Percentiles rank a stretch among this genome's conserved stretches.
phyloP scores from a whole-genome alignment of 192 early-diverging fungal species.

The Borealophlyctis nickersoniae region DNA sequence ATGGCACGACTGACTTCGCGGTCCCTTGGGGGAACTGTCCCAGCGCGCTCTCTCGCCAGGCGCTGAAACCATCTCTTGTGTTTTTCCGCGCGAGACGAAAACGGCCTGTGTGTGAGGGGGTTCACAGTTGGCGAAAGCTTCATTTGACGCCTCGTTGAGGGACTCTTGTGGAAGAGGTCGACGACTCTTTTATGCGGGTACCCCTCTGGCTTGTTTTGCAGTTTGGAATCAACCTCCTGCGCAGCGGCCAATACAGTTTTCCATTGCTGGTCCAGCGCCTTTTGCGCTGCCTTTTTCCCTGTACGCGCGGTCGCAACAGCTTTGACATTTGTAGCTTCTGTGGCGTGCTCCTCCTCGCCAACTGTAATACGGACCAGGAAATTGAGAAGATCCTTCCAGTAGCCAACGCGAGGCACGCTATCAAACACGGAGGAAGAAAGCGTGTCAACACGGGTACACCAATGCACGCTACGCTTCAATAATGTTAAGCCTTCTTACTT shows the following conservation, averaged over 20 bases:
- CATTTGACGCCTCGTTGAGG: not conserved
- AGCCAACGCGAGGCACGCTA: not conserved
- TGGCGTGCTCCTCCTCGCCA: not conserved
- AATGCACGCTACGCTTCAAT: too few relatives aligned
- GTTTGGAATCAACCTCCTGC: not conserved
- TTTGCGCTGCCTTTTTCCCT: too few relatives aligned
- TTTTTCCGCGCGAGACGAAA: not conserved
- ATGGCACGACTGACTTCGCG: not conserved
- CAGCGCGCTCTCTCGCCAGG: not conserved
- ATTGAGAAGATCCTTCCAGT: conserved; percentile 2
- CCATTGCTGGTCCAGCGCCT: too few relatives aligned
- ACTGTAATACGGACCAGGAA: conserved; percentile 6
- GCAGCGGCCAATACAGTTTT: not conserved
- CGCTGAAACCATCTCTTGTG: not conserved
- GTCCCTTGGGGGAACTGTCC: too few relatives aligned
- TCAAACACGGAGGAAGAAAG: too few relatives aligned
- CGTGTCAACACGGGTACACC: too few relatives aligned
- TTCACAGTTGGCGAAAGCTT: not conserved
- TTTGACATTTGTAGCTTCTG: too few relatives aligned
- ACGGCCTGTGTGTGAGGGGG: not conserved
- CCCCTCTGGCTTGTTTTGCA: not conserved
- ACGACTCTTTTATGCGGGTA: not conserved
- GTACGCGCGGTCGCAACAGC: too few relatives aligned
- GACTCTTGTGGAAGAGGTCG: not conserved
- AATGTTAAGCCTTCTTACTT: not conserved